These are phyloP conservation scores for Geotrichum bryndzae DNA, from an alignment of 1,139 yeast species.

Conservation along the genomic window DNA sequence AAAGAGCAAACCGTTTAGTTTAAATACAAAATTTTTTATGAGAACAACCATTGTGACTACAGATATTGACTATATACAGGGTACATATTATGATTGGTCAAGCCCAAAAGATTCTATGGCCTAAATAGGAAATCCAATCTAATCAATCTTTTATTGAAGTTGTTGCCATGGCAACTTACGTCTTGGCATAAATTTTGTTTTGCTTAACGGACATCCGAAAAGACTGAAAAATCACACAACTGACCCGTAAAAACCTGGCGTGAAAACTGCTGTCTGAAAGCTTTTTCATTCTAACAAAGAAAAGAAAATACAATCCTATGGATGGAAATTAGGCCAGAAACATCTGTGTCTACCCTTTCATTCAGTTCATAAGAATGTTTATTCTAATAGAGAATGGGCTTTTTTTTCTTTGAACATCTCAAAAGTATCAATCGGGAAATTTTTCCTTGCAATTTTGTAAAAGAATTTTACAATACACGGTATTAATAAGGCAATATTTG, in stretches of 20 bases:
- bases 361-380: too few species aligned
- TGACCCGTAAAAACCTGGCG: not conserved
- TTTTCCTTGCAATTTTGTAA: not conserved
- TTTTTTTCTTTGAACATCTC: too few species aligned
- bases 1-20: not conserved
- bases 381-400: too few species aligned
- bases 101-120: not conserved
- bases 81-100: not conserved
- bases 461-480: too few species aligned
- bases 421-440: not conserved
- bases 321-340: too few species aligned
- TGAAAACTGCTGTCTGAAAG: not conserved
- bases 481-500: not conserved
- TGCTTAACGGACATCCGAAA: not conserved
- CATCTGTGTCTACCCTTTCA: too few species aligned
- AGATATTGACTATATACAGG: not conserved
- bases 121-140: not conserved
- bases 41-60: not conserved
- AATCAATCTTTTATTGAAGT: not conserved
- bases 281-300: not conserved
- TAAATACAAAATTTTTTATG: not conserved
- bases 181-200: not conserved
- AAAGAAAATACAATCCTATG: not conserved
- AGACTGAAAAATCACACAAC: not conserved
- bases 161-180: conserved; percentile 3